A percentile compares a stretch with the other conserved stretches of the same genome.
Conservation (phyloP, 768 basidiomycete species). For the Sutorius australiensis region DNA sequence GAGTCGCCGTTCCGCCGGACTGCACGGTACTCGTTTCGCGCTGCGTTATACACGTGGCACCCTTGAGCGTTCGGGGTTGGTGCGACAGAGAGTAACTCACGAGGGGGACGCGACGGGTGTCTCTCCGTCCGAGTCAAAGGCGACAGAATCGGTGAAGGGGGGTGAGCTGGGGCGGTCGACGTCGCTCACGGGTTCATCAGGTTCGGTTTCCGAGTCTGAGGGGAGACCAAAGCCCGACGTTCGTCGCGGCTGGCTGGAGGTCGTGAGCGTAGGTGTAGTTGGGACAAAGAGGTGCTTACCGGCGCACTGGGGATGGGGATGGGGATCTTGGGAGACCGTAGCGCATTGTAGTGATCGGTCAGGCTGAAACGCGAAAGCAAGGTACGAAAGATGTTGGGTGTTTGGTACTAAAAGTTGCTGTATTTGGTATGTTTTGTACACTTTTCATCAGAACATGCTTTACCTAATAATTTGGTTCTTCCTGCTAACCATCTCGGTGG, state of each 20-base stretch:
- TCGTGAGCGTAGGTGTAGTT: neutral
- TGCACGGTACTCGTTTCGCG: slow-evolving; percentile 19
- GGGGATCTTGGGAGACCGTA: slow-evolving; percentile 52
- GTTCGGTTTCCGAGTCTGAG: slow-evolving; percentile 42
- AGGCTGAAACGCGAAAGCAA: slow-evolving; percentile 1
- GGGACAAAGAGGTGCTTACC: slow-evolving; percentile 23
- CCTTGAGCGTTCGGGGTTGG: neutral
- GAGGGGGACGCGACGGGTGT: slow-evolving; percentile 28
- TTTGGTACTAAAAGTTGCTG: neutral
- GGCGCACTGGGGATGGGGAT: slow-evolving; percentile 46
- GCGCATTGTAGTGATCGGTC: slow-evolving; percentile 38
- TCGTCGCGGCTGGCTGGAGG: slow-evolving; percentile 25
- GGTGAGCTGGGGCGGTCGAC: slow-evolving; percentile 31
- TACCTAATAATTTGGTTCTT: neutral
- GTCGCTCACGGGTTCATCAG: slow-evolving; percentile 35
- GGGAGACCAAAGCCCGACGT: slow-evolving; percentile 54
- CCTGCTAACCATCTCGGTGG: too few species aligned
- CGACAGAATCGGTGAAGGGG: slow-evolving; percentile 39
- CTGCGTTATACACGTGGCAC: slow-evolving; percentile 11
- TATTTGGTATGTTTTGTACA: neutral
- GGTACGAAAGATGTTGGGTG: neutral
- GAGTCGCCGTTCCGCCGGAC: slow-evolving; percentile 32
- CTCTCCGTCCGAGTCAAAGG: slow-evolving; percentile 44
- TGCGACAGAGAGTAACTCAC: slow-evolving; percentile 29
- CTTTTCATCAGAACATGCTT: neutral